phyloP scores from a whole-genome alignment of 2,329 filamentous ascomycete species.

The Ophiostoma perfectum region DNA sequence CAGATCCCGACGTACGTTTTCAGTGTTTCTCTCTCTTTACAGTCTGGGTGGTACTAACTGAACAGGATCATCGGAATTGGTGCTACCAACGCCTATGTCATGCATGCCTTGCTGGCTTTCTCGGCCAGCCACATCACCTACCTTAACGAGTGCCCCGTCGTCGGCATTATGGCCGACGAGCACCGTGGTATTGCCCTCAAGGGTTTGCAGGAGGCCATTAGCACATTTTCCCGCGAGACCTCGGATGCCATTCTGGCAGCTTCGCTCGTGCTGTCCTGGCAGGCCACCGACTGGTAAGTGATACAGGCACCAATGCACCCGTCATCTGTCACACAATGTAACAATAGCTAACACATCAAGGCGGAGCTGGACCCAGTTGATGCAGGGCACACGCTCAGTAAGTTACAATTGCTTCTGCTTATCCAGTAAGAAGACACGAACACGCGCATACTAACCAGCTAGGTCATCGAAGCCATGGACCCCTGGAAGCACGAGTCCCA shows the following conservation, averaged over 20 bases:
- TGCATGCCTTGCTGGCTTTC: conserved; percentile 87
- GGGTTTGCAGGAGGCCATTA: conserved; percentile 82
- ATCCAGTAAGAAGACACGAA: not conserved
- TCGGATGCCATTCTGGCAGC: conserved; percentile 89
- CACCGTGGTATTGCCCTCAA: conserved; percentile 81
- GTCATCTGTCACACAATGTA: too few species aligned
- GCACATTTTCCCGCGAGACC: conserved; percentile 74
- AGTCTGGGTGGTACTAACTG: conserved; percentile 20
- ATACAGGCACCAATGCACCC: too few species aligned
- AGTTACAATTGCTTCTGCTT: not conserved
- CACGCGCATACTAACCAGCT: conserved; percentile 33
- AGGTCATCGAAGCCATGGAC: conserved; percentile 82
- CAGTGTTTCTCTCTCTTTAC: not conserved
- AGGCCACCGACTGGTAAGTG: conserved; percentile 84
- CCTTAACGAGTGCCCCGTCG: conserved; percentile 77
- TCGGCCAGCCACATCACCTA: conserved; percentile 93
- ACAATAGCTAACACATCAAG: conserved; percentile 40
- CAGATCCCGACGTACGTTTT: conserved; percentile 67
- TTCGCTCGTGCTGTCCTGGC: conserved; percentile 89
- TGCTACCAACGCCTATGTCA: conserved; percentile 77
- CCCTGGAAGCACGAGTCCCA: conserved; percentile 85
- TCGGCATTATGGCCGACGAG: conserved; percentile 82
- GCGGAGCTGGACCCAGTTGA: conserved; percentile 87
- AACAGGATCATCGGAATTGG: conserved; percentile 67
- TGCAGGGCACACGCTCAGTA: conserved; percentile 76